Evolutionary conservation across 495 filamentous ascomycete genomes (phyloP).

Genomic region (Recurvomyces mirabilis): DNA sequence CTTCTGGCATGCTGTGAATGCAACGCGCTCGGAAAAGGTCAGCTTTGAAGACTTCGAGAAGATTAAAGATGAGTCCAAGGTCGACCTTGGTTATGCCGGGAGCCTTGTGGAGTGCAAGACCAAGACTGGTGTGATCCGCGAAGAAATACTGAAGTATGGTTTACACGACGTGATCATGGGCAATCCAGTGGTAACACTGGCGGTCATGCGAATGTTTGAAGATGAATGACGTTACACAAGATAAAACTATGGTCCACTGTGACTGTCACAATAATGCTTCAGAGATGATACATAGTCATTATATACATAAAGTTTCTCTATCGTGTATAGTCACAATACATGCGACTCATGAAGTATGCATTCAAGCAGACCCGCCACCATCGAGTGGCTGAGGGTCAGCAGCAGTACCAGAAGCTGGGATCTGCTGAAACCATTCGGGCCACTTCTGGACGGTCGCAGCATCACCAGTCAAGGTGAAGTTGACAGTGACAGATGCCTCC

Average conservation of each 20-base stretch:
- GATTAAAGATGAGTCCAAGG: constrained; percentile 28
- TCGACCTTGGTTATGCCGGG: constrained; percentile 36
- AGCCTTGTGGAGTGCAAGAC: constrained; percentile 38
- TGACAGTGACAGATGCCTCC: constrained; percentile 25
- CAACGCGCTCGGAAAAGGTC: constrained; percentile 21
- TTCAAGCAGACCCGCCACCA: no score
- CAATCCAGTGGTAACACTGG: constrained; percentile 38
- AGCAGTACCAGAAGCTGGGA: neutral
- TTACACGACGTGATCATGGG: constrained; percentile 44
- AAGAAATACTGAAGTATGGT: constrained; percentile 41
- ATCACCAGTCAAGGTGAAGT: constrained; percentile 37
- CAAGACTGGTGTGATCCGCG: constrained; percentile 35
- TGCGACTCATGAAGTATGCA: no score
- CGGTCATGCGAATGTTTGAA: constrained; percentile 19
- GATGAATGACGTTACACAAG: no score
- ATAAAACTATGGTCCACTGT: no score
- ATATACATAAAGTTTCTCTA: no score
- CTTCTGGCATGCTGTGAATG: constrained; percentile 39
- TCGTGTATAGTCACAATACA: no score
- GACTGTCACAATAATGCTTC: no score
- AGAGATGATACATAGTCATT: no score
- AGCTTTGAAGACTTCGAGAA: constrained; percentile 32
- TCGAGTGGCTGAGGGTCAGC: neutral
- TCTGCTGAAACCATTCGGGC: constrained; percentile 23
- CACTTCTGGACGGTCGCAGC: constrained; percentile 35